Base-by-base conservation (phyloP, 2,329 filamentous ascomycete species). In the Phialophora macrospora region DNA sequence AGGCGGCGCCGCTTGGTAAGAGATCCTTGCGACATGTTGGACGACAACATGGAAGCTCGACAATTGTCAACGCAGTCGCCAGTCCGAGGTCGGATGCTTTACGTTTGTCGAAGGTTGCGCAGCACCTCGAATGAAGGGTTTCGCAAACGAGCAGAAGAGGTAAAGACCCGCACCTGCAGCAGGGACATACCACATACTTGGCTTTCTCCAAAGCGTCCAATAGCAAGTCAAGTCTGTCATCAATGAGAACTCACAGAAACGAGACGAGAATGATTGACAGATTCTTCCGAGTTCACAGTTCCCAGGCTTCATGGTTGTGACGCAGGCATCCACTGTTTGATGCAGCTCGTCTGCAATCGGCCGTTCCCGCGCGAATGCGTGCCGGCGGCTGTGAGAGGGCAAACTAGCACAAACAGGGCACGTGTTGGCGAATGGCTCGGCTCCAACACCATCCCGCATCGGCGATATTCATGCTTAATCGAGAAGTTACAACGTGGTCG, bases 381-480 rank as follows among this genome's bases (percentile, higher is more conserved):
- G 20, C 48, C 48, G 48, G 20, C 20, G 22, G 52, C 30, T 55
- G 28, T 55, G 28, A 32, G 28, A 55, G 26, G 52, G 52, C 48
- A 9, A 6, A 32, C 60, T 48, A 62, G 34, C 49, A 62, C 60
- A 12, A 48, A 62, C 17, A 30, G 12, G 24, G 60, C 26, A 55
- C 49, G 20, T 24, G 3, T 22, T 55, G 51, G 51, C 60, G 60
- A 62, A 20, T 34, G 20, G 24, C 30, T n/a, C 28, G 32, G n/a
- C 59, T 54, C 22, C 9, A 38, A 5, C 28, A 44, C 11, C 11
- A 59, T 34, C 52, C 52, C 8, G 4, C 48, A 51, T 28, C 22
- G 20, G 48, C 48, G 48, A 51, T 12, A 17, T 51, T 28, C 22
- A 51, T 17, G 48, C 5, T 26, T 26, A 2, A 49, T 49, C 20